These are phyloP conservation scores for Tolypocladium amazonense DNA, from an alignment of 2,329 filamentous ascomycete species.

Conservation along the genomic window DNA sequence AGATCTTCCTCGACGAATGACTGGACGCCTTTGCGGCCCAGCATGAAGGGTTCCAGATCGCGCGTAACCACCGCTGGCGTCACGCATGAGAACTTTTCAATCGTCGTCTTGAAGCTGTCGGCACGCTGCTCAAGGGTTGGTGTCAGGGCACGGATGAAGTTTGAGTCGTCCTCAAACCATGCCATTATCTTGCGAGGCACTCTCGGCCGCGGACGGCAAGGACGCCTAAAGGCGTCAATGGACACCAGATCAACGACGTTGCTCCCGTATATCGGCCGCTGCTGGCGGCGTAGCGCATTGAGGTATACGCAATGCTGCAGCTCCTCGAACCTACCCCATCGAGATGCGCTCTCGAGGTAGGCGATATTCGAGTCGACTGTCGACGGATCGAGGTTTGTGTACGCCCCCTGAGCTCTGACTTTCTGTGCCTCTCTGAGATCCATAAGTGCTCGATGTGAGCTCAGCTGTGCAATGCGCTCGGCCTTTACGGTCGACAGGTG, in stretches of 20 bases:
- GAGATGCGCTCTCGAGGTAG: slow-evolving; percentile 60
- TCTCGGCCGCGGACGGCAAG: slow-evolving; percentile 48
- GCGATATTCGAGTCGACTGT: slow-evolving; percentile 59
- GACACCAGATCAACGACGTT: slow-evolving; percentile 67
- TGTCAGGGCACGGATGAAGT: slow-evolving; percentile 54
- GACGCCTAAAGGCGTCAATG: slow-evolving; percentile 48
- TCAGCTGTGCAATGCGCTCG: slow-evolving; percentile 52
- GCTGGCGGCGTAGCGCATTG: slow-evolving; percentile 70
- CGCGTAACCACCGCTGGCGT: slow-evolving; percentile 81
- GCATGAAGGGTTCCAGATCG: slow-evolving; percentile 58
- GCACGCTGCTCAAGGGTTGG: slow-evolving; percentile 65
- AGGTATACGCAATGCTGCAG: slow-evolving; percentile 72
- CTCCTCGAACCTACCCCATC: slow-evolving; percentile 64
- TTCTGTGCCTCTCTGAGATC: slow-evolving; percentile 64
- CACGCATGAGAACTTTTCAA: slow-evolving; percentile 84
- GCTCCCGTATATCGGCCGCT: slow-evolving; percentile 71
- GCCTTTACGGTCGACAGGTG: slow-evolving; percentile 43
- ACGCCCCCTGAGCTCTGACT: slow-evolving; percentile 43
- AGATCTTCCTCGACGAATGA: slow-evolving; percentile 47
- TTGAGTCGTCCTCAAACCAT: slow-evolving; percentile 66
- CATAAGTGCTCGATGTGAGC: slow-evolving; percentile 58
- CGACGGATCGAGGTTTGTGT: slow-evolving; percentile 49
- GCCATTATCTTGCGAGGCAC: slow-evolving; percentile 53
- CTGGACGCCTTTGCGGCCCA: slow-evolving; percentile 50
- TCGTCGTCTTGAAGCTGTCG: slow-evolving; percentile 57